Percentiles rank a stretch among this genome's conserved stretches.
Evolutionary conservation across 2,329 filamentous ascomycete genomes (phyloP).

Genomic region (Fusarium algeriense): DNA sequence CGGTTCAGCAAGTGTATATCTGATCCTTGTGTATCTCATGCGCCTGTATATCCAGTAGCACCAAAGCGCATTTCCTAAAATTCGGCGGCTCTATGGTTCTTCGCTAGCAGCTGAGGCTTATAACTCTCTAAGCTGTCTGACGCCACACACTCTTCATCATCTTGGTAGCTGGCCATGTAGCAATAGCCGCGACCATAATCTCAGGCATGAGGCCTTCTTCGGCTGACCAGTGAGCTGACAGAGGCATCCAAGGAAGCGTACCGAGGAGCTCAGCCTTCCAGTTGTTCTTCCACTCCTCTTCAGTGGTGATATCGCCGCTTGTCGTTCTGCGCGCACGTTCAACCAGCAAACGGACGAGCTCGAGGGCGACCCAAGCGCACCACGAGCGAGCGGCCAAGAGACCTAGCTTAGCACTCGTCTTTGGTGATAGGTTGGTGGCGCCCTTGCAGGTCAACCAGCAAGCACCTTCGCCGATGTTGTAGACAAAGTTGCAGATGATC

Average conservation of each 20-base stretch:
- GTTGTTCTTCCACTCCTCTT: conserved; percentile 58
- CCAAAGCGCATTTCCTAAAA: background rate
- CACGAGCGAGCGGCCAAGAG: conserved; percentile 84
- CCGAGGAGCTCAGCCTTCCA: conserved; percentile 77
- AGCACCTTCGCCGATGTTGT: conserved; percentile 86
- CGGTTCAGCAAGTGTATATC: background rate
- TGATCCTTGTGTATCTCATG: background rate
- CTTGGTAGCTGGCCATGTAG: conserved; percentile 58
- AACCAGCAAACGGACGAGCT: conserved; percentile 74
- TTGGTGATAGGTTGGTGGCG: conserved; percentile 70
- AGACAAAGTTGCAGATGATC: conserved; percentile 74
- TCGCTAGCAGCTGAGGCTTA: background rate
- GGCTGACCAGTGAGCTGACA: conserved; percentile 86
- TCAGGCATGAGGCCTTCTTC: conserved; percentile 69
- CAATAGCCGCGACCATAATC: conserved; percentile 56
- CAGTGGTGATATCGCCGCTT: conserved; percentile 48
- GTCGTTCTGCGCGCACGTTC: conserved; percentile 58
- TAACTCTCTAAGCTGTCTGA: conserved; percentile 47
- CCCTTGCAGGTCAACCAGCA: conserved; percentile 82
- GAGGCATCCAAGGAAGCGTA: conserved; percentile 81
- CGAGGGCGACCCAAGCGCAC: conserved; percentile 80
- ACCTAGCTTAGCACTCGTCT: conserved; percentile 71
- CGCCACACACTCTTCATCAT: conserved; percentile 62
- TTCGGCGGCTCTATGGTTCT: background rate
- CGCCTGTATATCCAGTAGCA: background rate